Conservation (phyloP, 257 asterid species). For the Solanum corneliomulleri region DNA sequence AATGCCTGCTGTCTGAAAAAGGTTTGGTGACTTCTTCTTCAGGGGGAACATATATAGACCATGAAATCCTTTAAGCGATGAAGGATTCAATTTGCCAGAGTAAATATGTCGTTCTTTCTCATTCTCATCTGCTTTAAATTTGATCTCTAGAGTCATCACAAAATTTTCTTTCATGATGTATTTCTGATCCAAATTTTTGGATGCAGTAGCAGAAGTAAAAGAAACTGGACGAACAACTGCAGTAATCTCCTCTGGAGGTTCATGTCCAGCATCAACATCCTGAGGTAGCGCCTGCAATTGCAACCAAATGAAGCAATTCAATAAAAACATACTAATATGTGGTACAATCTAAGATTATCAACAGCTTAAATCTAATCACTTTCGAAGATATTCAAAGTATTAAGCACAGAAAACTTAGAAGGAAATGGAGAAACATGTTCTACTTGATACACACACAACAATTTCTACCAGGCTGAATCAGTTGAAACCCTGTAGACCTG, state of each 20-base stretch:
- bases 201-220: conserved; percentile 7
- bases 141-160: conserved; percentile 28
- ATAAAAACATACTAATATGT: neutral
- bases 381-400: neutral
- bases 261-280: conserved; percentile 35
- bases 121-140: neutral
- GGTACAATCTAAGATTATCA: neutral
- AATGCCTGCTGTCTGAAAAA: conserved; percentile 43
- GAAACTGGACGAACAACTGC: conserved; percentile 53
- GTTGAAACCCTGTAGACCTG: neutral
- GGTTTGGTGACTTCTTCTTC: conserved; percentile 1
- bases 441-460: neutral
- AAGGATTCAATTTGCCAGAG: conserved; percentile 14
- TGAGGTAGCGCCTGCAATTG: conserved; percentile 34
- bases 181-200: conserved; percentile 35
- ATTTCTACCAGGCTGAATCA: neutral
- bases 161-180: conserved; percentile 23
- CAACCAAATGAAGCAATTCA: neutral
- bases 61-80: conserved; percentile 19
- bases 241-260: conserved; percentile 31
- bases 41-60: conserved; percentile 41
- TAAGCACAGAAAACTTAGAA: neutral
- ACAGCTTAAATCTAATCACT: neutral
- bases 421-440: neutral
- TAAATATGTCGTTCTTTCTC: conserved; percentile 3